phyloP scores from a whole-genome alignment of 305 asterid species.

The Fraxinus ornus region DNA sequence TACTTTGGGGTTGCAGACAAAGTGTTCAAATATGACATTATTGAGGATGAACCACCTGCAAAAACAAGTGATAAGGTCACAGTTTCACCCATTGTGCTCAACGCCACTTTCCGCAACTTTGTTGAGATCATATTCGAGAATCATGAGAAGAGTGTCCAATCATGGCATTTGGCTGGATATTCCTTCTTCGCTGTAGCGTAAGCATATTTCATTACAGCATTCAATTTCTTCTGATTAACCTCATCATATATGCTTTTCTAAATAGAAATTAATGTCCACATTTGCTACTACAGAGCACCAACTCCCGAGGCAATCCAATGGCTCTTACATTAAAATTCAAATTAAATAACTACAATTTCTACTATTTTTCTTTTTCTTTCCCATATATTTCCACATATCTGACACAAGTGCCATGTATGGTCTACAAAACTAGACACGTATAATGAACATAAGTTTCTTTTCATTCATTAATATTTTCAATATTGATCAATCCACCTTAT shows the following conservation, averaged over 20 bases:
- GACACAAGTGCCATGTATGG: not conserved
- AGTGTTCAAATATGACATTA: constrained; percentile 33
- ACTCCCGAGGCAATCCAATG: not conserved
- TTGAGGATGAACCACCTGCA: constrained; percentile 16
- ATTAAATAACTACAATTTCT: not conserved
- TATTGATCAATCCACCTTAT: not conserved
- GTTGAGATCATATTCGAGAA: constrained; percentile 45
- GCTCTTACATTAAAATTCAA: not conserved
- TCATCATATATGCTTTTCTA: not conserved
- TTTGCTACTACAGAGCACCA: not conserved
- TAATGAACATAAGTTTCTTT: not conserved
- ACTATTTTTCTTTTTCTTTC: not conserved
- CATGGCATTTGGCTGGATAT: constrained; percentile 44
- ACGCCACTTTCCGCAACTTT: constrained; percentile 30
- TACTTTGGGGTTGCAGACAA: constrained; percentile 31
- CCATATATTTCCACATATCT: too few species aligned
- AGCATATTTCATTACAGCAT: constrained; percentile 1
- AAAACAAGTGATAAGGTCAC: not conserved
- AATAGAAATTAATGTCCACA: not conserved
- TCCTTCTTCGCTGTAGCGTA: constrained; percentile 47
- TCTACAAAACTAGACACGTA: too few species aligned
- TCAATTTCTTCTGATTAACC: not conserved
- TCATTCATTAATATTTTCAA: too few species aligned
- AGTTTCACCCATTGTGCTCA: constrained; percentile 37
- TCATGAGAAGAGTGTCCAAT: constrained; percentile 32